Base-by-base conservation (phyloP, 2,329 filamentous ascomycete genomes). In the Aureobasidium musti region DNA sequence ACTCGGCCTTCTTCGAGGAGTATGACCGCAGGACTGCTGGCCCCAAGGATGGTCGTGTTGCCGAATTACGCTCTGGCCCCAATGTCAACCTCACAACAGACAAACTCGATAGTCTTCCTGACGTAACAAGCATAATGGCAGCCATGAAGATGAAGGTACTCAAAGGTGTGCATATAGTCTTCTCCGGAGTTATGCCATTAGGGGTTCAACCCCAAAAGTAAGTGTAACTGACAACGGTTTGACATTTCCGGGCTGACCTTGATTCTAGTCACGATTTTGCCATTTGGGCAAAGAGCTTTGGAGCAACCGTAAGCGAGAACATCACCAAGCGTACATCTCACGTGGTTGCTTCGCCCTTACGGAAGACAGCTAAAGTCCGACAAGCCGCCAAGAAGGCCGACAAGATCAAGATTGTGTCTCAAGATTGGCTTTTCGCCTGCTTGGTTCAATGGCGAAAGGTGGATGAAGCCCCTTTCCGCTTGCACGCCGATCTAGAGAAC, bases 161-260 rank as follows among this genome's bases (percentile, higher is more conserved):
- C 0, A 85, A 84, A 26, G 90, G 88, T 17, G 87, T 91, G 13
- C 86, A 88, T 5, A 86, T 99, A 67, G 93, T 97, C 5, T 89
- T 98, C 70, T 97, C 94, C 0, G 95, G 95, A 0, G 88, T 99
- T 2, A 88, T 98, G 2, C 93, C 93, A 0, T 81, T 97, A 0
- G 91, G 91, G 5, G 86, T 90, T 43, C 89, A 94, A 72, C 87
- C 94, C 39, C 86, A 90, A 73, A 79, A 75, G 82, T 84, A 77
- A 77, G 77, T 75, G 61, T 45, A 33, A 37, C 47, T 61, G 47
- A 56, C 67, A 23, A 28, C 8, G 3, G 1, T 26, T 4, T 43
- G 39, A 59, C 3, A 57, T 33, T 19, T 11, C 30, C 28, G 10
- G 54, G 41, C 52, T 66, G 67, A 87, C 73, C 75, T 71, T 76